Conservation (phyloP, 805 yeast species). For the Pichia insulana region DNA sequence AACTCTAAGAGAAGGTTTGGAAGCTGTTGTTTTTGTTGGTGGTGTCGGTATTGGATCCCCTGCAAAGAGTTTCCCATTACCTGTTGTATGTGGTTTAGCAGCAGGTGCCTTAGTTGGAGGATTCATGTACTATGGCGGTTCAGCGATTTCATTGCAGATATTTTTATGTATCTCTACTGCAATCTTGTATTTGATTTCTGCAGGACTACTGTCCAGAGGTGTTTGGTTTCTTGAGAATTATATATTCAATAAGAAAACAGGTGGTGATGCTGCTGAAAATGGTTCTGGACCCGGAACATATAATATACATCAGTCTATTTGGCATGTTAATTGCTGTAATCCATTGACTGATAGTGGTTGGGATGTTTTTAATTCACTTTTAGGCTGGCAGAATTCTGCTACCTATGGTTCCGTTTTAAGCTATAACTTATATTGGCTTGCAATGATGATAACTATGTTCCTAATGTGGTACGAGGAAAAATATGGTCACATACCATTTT, state of each 20-base stretch:
- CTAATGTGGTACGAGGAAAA: slow-evolving; percentile 79
- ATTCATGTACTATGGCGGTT: slow-evolving; percentile 73
- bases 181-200: slow-evolving; percentile 79
- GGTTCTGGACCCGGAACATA: slow-evolving; percentile 96
- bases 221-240: slow-evolving; percentile 81
- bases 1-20: slow-evolving; percentile 91
- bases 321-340: slow-evolving; percentile 97
- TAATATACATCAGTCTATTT: slow-evolving; percentile 67
- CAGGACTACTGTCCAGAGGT: slow-evolving; percentile 90
- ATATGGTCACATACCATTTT: slow-evolving; percentile 70
- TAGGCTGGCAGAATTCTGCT: slow-evolving; percentile 98
- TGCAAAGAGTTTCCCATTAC: slow-evolving; percentile 73
- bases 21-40: slow-evolving; percentile 92
- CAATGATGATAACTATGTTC: slow-evolving; percentile 44
- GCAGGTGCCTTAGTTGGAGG: slow-evolving; percentile 71
- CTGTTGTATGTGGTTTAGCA: slow-evolving; percentile 80
- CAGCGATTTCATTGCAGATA: slow-evolving; percentile 72
- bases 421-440: slow-evolving; percentile 84
- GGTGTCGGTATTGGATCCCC: slow-evolving; percentile 69
- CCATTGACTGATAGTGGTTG: slow-evolving; percentile 90
- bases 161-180: slow-evolving; percentile 84
- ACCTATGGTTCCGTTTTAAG: slow-evolving; percentile 86
- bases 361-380: slow-evolving; percentile 90
- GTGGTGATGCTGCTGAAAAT: slow-evolving; percentile 91
- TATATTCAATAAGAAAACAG: slow-evolving; percentile 54